Percentiles rank a stretch among this genome's conserved stretches.
These are phyloP conservation scores for Lachancea kluyveri DNA, from an alignment of 805 yeast species.

Conservation along the genomic window DNA sequence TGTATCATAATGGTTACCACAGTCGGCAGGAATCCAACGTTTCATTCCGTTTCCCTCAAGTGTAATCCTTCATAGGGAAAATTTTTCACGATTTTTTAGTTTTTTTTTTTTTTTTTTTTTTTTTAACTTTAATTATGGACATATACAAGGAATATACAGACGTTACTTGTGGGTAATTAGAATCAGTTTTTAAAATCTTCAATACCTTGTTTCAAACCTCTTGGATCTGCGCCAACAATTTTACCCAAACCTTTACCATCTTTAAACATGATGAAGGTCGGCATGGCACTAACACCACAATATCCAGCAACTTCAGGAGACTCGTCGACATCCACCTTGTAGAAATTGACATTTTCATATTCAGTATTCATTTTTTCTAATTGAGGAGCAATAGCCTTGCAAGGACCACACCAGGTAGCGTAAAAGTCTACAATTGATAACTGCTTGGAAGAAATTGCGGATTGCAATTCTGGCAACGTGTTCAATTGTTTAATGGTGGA, in stretches of 20 bases:
- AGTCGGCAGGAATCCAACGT: too few relatives aligned
- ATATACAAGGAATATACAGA: too few relatives aligned
- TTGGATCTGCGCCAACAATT: conserved; percentile 56
- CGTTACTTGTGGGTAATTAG: too few relatives aligned
- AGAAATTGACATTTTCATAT: conserved; percentile 45
- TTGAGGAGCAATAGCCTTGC: conserved; percentile 62
- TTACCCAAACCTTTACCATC: conserved; percentile 51
- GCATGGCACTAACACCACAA: conserved; percentile 67
- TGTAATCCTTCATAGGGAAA: too few relatives aligned
- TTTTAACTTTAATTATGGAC: too few relatives aligned
- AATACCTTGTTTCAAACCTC: conserved; percentile 30
- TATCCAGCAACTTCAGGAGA: conserved; percentile 53
- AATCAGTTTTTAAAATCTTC: conserved; percentile 14
- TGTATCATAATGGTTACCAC: too few relatives aligned
- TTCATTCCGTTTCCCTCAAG: too few relatives aligned
- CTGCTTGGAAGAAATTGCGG: conserved; percentile 31
- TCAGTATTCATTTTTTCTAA: conserved; percentile 36
- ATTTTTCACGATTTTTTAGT: too few relatives aligned
- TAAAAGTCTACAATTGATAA: conserved; percentile 56
- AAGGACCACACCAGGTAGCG: conserved; percentile 79
- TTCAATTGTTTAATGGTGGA: conserved; percentile 31
- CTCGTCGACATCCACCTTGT: conserved; percentile 66
- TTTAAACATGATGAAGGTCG: conserved; percentile 60
- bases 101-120: too few relatives aligned
- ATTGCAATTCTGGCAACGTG: conserved; percentile 32